Evolutionary conservation across 208 protist species (phyloP).

Genomic region (Blechomonas ayalai): DNA sequence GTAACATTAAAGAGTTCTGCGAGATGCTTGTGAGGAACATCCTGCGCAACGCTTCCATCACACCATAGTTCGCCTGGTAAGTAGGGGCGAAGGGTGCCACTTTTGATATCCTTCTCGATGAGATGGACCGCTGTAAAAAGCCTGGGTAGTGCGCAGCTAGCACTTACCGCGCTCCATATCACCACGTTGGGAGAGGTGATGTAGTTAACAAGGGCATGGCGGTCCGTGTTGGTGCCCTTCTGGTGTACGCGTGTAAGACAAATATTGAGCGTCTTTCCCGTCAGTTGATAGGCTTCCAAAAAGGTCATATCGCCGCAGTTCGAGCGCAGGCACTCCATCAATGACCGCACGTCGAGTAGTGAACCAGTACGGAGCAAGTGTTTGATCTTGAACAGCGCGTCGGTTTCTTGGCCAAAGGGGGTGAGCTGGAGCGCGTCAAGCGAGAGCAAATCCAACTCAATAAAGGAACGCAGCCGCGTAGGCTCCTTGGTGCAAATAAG

Average conservation of each 20-base stretch:
- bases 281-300: constrained; percentile 68
- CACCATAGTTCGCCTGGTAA: constrained; percentile 48
- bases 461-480: constrained; percentile 30
- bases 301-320: constrained; percentile 86
- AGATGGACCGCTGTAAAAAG: constrained; percentile 68
- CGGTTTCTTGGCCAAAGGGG: constrained; percentile 38
- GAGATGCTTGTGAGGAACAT: constrained; percentile 58
- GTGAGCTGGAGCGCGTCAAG: constrained; percentile 37
- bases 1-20: constrained; percentile 65
- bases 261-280: constrained; percentile 75
- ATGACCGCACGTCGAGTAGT: constrained; percentile 65
- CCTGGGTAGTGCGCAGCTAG: constrained; percentile 51
- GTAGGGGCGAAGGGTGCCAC: constrained; percentile 33
- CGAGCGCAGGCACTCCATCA: constrained; percentile 57
- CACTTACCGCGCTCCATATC: constrained; percentile 68
- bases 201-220: constrained; percentile 75
- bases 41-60: constrained; percentile 52
- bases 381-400: constrained; percentile 30
- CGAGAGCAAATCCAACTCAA: constrained; percentile 27
- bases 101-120: constrained; percentile 36
- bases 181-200: constrained; percentile 74
- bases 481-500: constrained; percentile 50
- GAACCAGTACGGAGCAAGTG: constrained; percentile 62
- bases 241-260: constrained; percentile 52
- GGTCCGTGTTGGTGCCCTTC: constrained; percentile 26